These are phyloP conservation scores for Calycina herbarum DNA, from an alignment of 2,329 filamentous ascomycete species.

Conservation along the genomic window DNA sequence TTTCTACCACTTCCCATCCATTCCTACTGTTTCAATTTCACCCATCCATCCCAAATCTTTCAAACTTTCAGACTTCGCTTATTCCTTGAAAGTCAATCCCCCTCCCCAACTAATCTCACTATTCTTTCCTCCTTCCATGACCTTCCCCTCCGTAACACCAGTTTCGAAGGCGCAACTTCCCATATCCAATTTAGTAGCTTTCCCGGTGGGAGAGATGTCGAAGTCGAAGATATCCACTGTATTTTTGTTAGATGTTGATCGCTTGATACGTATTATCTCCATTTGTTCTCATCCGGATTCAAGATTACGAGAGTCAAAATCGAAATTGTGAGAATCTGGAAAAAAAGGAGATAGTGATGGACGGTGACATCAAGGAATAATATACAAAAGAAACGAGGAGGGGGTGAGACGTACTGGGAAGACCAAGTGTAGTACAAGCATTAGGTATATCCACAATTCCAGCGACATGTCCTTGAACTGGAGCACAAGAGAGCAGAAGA, in stretches of 20 bases:
- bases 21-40: background rate
- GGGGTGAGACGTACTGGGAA: slow-evolving; percentile 54
- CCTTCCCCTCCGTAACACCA: slow-evolving; percentile 46
- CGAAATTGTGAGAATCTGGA: background rate
- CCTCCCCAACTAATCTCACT: slow-evolving; percentile 52
- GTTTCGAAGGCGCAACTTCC: slow-evolving; percentile 67
- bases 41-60: background rate
- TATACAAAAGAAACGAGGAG: background rate
- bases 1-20: background rate
- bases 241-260: background rate
- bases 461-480: slow-evolving; percentile 83
- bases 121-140: slow-evolving; percentile 47
- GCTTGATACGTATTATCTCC: too few relatives aligned
- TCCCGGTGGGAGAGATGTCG: slow-evolving; percentile 70
- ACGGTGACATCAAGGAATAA: too few relatives aligned
- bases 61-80: background rate
- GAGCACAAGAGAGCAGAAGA: slow-evolving; percentile 79
- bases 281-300: too few relatives aligned
- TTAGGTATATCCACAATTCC: slow-evolving; percentile 92
- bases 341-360: too few relatives aligned
- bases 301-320: background rate
- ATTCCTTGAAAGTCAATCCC: slow-evolving; percentile 49
- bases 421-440: slow-evolving; percentile 81
- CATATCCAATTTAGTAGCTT: slow-evolving; percentile 64
- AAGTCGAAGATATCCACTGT: slow-evolving; percentile 88